These are phyloP conservation scores for Lipomyces sp. DNA, from an alignment of 805 yeast species.

Conservation along the genomic window DNA sequence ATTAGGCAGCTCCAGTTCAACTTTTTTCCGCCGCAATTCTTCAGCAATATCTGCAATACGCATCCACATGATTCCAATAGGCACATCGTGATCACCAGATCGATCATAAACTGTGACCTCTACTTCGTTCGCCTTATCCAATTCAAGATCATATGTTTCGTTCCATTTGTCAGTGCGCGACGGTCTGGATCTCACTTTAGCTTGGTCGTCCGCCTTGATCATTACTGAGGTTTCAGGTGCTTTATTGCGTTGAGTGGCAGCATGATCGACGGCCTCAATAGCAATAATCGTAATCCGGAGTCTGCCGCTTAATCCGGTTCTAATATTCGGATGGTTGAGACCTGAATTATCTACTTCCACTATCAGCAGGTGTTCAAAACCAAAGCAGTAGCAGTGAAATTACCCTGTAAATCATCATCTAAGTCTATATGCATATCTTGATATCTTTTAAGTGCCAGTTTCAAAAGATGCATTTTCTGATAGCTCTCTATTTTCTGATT, in stretches of 20 bases:
- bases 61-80: constrained; percentile 93
- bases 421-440: constrained; percentile 82
- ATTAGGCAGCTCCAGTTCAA: constrained; percentile 68
- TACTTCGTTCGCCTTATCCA: constrained; percentile 90
- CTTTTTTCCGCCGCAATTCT: constrained; percentile 89
- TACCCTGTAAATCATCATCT: constrained; percentile 52
- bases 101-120: constrained; percentile 88
- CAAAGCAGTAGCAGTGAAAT: background rate
- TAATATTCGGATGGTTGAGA: constrained; percentile 68
- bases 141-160: constrained; percentile 78
- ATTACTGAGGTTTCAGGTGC: constrained; percentile 79
- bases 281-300: constrained; percentile 74
- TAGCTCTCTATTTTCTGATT: constrained; percentile 79
- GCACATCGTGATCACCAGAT: constrained; percentile 60
- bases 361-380: background rate
- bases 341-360: constrained; percentile 51
- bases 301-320: constrained; percentile 83
- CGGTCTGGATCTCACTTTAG: constrained; percentile 73
- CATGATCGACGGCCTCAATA: constrained; percentile 89
- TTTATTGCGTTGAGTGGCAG: constrained; percentile 72
- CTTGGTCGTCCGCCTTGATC: constrained; percentile 86
- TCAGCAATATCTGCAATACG: constrained; percentile 90
- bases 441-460: constrained; percentile 81
- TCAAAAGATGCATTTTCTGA: constrained; percentile 80
- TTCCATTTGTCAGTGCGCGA: constrained; percentile 80